Conservation (phyloP, 176 grass and related monocot species). For the Dactylis glomerata region DNA sequence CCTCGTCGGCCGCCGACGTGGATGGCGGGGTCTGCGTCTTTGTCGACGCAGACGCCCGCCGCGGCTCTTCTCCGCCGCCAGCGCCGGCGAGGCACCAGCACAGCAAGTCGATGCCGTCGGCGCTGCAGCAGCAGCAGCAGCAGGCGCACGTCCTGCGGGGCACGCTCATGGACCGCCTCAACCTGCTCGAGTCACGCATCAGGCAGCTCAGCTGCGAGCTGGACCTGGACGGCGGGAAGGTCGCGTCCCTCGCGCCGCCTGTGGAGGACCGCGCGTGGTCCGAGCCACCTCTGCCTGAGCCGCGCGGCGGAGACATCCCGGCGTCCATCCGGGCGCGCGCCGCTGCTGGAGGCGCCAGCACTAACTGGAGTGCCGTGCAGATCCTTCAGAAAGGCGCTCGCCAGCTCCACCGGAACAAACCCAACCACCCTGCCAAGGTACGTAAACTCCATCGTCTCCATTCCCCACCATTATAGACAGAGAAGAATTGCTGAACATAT, state of each 20-base stretch:
- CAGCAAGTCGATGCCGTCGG: conserved; percentile 41
- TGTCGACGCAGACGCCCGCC: background rate
- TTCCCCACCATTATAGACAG: background rate
- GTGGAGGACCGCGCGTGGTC: conserved; percentile 31
- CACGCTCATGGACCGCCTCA: conserved; percentile 53
- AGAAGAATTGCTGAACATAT: background rate
- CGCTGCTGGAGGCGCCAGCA: background rate
- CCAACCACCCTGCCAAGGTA: conserved; percentile 1
- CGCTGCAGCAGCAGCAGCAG: conserved; percentile 28
- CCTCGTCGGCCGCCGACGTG: background rate
- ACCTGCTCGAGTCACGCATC: conserved; percentile 54
- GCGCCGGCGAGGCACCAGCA: conserved; percentile 40
- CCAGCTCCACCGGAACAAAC: conserved; percentile 33
- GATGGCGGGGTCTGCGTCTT: background rate
- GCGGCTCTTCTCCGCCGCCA: conserved; percentile 10
- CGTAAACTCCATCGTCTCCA: background rate
- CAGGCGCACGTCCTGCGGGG: conserved; percentile 7
- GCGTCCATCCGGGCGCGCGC: background rate
- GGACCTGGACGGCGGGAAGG: conserved; percentile 26
- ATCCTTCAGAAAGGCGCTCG: conserved; percentile 30
- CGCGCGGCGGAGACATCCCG: background rate
- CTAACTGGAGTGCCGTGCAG: conserved; percentile 31
- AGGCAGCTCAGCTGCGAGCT: conserved; percentile 52
- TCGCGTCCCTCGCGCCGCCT: background rate
- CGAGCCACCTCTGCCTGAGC: background rate